These are phyloP conservation scores for Metarhizium robertsii DNA, from an alignment of 2,329 filamentous ascomycete species.

Conservation along the genomic window DNA sequence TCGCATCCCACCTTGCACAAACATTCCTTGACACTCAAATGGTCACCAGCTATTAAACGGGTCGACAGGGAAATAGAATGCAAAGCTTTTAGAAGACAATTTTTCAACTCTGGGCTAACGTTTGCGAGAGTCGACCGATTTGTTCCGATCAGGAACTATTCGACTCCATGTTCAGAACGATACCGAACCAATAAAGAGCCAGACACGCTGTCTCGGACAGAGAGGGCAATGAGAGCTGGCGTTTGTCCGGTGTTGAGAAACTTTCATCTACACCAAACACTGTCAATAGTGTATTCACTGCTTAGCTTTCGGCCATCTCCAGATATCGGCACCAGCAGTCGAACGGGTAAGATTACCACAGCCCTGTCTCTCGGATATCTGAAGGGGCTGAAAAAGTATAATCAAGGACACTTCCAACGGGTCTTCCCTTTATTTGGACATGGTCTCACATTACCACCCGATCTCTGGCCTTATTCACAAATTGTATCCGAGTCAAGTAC, in stretches of 20 bases:
- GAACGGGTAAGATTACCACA: neutral
- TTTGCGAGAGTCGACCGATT: constrained; percentile 35
- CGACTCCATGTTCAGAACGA: constrained; percentile 29
- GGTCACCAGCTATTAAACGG: neutral
- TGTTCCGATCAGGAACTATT: constrained; percentile 32
- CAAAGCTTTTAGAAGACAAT: neutral
- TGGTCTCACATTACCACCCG: neutral
- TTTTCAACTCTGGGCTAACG: neutral
- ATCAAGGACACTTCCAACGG: neutral
- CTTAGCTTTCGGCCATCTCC: neutral
- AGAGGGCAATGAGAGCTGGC: constrained; percentile 31
- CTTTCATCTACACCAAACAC: neutral
- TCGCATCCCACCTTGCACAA: neutral
- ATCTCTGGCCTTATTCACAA: neutral
- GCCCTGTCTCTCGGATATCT: neutral
- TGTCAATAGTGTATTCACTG: neutral
- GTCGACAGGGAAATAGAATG: neutral
- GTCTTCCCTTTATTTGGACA: neutral
- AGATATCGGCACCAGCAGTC: neutral
- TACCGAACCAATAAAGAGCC: constrained; percentile 35
- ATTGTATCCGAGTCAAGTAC: neutral
- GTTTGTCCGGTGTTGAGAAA: neutral
- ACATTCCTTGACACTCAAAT: neutral
- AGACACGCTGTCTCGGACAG: constrained; percentile 30
- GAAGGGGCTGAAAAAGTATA: neutral